These are phyloP conservation scores for Calonectria hongkongensis DNA, from an alignment of 2,329 filamentous ascomycete genomes.

Conservation along the genomic window DNA sequence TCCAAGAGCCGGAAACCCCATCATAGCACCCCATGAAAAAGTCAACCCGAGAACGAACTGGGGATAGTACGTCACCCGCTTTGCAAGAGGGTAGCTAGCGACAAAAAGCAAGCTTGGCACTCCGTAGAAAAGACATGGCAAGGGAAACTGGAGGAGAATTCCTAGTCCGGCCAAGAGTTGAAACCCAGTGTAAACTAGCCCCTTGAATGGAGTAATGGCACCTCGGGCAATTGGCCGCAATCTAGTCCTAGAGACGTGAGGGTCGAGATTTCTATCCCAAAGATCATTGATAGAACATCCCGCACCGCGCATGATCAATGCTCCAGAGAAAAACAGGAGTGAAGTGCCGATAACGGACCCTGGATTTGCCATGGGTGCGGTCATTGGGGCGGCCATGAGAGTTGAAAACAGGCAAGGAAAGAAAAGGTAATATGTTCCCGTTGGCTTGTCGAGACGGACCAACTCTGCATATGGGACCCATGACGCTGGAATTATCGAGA, in stretches of 20 bases:
- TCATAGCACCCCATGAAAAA: constrained; percentile 91
- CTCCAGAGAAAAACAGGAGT: constrained; percentile 83
- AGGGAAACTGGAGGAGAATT: constrained; percentile 85
- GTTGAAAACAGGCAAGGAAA: constrained; percentile 91
- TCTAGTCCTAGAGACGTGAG: constrained; percentile 84
- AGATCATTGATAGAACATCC: constrained; percentile 94
- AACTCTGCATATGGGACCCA: constrained; percentile 90
- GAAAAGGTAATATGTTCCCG: constrained; percentile 89
- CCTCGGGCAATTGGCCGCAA: constrained; percentile 87
- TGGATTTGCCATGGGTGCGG: constrained; percentile 76
- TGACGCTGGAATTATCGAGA: constrained; percentile 80
- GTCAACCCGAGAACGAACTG: constrained; percentile 89
- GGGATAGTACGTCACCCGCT: constrained; percentile 90
- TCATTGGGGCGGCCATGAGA: constrained; percentile 84
- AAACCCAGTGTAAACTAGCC: constrained; percentile 82
- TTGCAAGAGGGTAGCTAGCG: constrained; percentile 86
- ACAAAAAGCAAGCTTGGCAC: constrained; percentile 85
- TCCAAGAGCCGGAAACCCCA: constrained; percentile 90
- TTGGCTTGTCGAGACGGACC: constrained; percentile 86
- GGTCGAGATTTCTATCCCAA: constrained; percentile 91
- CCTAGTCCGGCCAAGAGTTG: constrained; percentile 85
- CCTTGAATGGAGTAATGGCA: constrained; percentile 83
- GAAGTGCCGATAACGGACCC: constrained; percentile 78
- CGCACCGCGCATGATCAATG: constrained; percentile 89
- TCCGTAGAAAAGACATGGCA: constrained; percentile 84